Percentiles rank a stretch among this genome's conserved stretches.
Conservation (phyloP, 192 early-diverging fungal genomes). For the Coemansia sp. region DNA sequence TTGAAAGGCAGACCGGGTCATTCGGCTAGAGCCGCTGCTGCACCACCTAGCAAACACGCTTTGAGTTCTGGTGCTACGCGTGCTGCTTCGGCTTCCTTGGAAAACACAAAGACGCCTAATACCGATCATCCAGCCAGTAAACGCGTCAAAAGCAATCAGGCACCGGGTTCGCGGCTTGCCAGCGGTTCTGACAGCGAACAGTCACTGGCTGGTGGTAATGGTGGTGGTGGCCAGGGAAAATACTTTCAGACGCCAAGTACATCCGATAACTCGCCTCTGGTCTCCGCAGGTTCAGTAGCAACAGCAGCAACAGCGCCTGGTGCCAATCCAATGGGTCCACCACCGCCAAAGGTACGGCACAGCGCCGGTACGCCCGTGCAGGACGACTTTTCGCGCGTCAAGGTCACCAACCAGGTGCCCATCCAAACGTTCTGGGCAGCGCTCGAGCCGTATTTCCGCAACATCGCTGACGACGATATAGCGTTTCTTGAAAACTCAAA, state of each 20-base stretch:
- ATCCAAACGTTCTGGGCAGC: conserved; percentile 79
- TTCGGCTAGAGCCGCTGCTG: not conserved
- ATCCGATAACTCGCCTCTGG: not conserved
- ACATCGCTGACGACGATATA: conserved; percentile 79
- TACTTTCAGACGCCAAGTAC: conserved; percentile 1
- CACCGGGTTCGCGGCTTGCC: not conserved
- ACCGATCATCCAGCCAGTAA: conserved; percentile 29
- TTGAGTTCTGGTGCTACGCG: not conserved
- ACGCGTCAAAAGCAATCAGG: conserved; percentile 19
- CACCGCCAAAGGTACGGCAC: conserved; percentile 34
- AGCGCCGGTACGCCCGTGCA: conserved; percentile 50
- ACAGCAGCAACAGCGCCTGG: not conserved
- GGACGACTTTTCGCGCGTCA: conserved; percentile 67
- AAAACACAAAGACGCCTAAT: conserved; percentile 3
- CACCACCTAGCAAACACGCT: not conserved
- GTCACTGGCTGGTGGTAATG: conserved; percentile 18
- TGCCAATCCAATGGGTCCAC: conserved; percentile 3
- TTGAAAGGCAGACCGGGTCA: not conserved
- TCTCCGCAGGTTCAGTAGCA: not conserved
- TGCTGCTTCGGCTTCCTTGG: not conserved
- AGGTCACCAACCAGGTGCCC: conserved; percentile 80
- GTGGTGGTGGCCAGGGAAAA: conserved; percentile 8
- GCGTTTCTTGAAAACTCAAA: conserved; percentile 58
- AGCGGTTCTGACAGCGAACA: conserved; percentile 41
- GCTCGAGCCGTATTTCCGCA: conserved; percentile 82